These are phyloP conservation scores for Yarrowia phangngaensis DNA, from an alignment of 805 yeast species.

Conservation along the genomic window DNA sequence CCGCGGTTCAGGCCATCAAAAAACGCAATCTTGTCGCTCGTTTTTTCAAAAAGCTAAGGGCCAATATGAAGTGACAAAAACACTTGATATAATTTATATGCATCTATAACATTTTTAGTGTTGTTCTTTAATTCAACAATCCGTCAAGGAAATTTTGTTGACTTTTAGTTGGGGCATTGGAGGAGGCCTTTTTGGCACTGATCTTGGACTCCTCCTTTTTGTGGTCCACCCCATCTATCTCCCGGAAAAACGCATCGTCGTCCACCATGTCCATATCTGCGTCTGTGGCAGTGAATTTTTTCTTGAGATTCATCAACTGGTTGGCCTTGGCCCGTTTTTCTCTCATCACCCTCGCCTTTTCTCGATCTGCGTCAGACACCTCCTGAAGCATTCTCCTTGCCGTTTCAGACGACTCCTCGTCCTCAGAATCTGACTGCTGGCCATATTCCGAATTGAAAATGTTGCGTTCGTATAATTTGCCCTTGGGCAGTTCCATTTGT, in stretches of 20 bases:
- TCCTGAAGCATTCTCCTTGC: constrained; percentile 10
- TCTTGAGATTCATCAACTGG: constrained; percentile 9
- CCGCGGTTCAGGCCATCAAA: constrained; percentile 11
- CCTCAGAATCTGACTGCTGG: not conserved
- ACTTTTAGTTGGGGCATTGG: not conserved
- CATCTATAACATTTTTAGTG: not conserved
- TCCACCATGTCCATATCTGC: constrained; percentile 28
- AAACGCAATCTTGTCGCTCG: constrained; percentile 10
- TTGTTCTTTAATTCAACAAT: not conserved
- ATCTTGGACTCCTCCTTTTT: not conserved
- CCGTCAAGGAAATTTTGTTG: constrained; percentile 24
- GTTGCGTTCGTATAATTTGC: constrained; percentile 2
- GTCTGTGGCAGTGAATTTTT: constrained; percentile 10
- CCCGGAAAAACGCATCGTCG: constrained; percentile 32
- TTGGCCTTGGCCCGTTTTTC: constrained; percentile 1
- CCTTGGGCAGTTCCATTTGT: constrained; percentile 40
- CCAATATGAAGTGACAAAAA: constrained; percentile 23
- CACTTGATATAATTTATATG: not conserved
- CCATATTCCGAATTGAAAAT: not conserved
- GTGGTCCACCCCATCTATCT: constrained; percentile 28
- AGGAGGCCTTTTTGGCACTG: not conserved
- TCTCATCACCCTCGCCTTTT: constrained; percentile 8
- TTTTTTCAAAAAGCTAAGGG: constrained; percentile 12
- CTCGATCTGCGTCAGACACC: constrained; percentile 6
- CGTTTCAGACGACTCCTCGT: not conserved